A percentile compares a stretch with the other conserved stretches of the same genome.
Evolutionary conservation across 2,329 filamentous ascomycete genomes (phyloP).

Genomic region (Fusarium tricinctum): DNA sequence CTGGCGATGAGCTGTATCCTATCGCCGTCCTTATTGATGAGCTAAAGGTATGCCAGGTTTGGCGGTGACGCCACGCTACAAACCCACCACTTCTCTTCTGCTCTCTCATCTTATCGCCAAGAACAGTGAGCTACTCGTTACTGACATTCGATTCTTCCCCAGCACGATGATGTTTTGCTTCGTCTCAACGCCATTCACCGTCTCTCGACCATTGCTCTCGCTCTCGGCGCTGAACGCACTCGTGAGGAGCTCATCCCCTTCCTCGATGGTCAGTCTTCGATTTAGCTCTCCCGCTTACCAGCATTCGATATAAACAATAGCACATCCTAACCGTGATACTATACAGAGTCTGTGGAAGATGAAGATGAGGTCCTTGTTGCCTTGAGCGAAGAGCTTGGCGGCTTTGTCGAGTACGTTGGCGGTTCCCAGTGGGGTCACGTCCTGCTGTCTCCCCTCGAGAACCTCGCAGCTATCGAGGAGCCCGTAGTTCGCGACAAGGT

Average conservation of each 20-base stretch:
- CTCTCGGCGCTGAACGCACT: conserved; percentile 94
- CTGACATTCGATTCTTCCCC: conserved; percentile 43
- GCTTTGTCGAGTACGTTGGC: conserved; percentile 97
- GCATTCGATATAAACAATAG: conserved; percentile 29
- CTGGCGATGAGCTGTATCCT: conserved; percentile 99
- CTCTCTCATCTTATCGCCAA: conserved; percentile 30
- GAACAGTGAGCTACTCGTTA: conserved; percentile 45
- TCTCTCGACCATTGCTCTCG: conserved; percentile 97
- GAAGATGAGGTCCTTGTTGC: conserved; percentile 98
- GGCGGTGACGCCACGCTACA: conserved; percentile 50
- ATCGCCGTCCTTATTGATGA: conserved; percentile 99
- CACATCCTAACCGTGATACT: conserved; percentile 37
- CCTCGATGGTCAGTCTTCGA: conserved; percentile 83
- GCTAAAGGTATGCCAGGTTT: conserved; percentile 80
- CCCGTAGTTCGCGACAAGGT: conserved; percentile 98
- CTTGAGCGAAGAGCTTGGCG: conserved; percentile 94
- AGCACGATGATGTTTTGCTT: conserved; percentile 99
- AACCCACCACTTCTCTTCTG: conserved; percentile 25
- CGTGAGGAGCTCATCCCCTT: conserved; percentile 99
- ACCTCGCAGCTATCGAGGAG: conserved; percentile 98
- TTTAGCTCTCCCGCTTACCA: conserved; percentile 38
- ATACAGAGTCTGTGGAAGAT: conserved; percentile 94
- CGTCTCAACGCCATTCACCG: conserved; percentile 98
- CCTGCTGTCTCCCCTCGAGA: conserved; percentile 95
- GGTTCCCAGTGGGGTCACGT: conserved; percentile 95